These are phyloP conservation scores for Colletotrichum falcatum DNA, from an alignment of 2,329 filamentous ascomycete genomes.

Conservation along the genomic window DNA sequence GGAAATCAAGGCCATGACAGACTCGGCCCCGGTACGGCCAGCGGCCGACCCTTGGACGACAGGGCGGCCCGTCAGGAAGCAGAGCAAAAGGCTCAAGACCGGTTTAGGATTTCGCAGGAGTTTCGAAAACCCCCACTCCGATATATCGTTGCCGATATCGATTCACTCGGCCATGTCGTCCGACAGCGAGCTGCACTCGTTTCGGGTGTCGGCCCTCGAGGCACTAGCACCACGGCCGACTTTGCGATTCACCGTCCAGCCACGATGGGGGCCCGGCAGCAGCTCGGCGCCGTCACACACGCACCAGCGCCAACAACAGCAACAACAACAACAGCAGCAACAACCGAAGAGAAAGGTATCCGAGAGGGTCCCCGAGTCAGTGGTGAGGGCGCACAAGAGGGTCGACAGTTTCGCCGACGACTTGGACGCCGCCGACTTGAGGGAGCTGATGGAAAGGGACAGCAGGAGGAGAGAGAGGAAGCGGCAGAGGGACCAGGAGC, in stretches of 20 bases:
- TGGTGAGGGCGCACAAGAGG: conserved; percentile 70
- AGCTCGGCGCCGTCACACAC: conserved; percentile 60
- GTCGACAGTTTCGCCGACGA: conserved; percentile 83
- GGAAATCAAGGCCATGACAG: conserved; percentile 88
- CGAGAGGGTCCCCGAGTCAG: conserved; percentile 67
- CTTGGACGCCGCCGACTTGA: conserved; percentile 84
- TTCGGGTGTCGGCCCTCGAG: conserved; percentile 82
- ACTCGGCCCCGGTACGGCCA: conserved; percentile 73
- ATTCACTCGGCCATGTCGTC: conserved; percentile 82
- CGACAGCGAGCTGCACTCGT: conserved; percentile 79
- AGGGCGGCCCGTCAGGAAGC: conserved; percentile 69
- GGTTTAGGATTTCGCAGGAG: conserved; percentile 60
- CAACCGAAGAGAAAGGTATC: conserved; percentile 60
- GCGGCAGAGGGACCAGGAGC: conserved; percentile 74
- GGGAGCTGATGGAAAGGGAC: conserved; percentile 92
- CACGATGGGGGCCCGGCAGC: conserved; percentile 65
- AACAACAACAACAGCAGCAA: neutral
- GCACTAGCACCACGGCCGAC: conserved; percentile 89
- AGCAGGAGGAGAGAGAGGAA: conserved; percentile 82
- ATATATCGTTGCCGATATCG: conserved; percentile 81
- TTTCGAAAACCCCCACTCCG: conserved; percentile 73
- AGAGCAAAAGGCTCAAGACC: conserved; percentile 74
- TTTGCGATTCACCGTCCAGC: conserved; percentile 77
- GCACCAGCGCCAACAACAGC: conserved; percentile 53
- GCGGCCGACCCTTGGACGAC: conserved; percentile 69